Base-by-base conservation (phyloP, 192 early-diverging fungal genomes). In the Chytriomyces hyalinus region DNA sequence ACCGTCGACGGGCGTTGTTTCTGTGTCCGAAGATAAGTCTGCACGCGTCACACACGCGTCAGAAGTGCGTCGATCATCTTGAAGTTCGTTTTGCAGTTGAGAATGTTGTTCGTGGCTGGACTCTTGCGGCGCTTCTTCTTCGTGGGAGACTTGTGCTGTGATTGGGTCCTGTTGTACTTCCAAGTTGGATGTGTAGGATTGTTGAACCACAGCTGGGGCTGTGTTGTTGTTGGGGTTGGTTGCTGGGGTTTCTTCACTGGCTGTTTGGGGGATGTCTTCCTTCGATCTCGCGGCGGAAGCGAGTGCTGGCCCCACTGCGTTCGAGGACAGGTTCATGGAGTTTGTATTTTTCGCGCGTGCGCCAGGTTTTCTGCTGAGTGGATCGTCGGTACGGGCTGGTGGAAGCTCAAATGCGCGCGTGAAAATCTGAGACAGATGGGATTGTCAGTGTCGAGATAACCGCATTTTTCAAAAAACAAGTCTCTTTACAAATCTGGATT, bases 1-100 rank as follows among this genome's bases (percentile, higher is more conserved):
- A n/a, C 47, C 67, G 49, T 13, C 67, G 67, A 10, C 67, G n/a
- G 67, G 46, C 0, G 69, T 59, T 51, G 69, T 59, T 48, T 71
- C 51, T n/a, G n/a, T 53, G 50, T 71, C 51, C 53, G 53, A 20
- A 1, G 53, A n/a, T 4, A 57, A 20, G 20, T 57, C 20, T 4
- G 20, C 53, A 20, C 20, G 53, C 15, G 53, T 57, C 20, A 13
- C 53, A 57, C 10, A 7, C 49, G 69, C 47, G 49, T 28, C 69
- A 7, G 57, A 65, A 15, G 63, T 26, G 63, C 36, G 20, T 13
- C 26, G 20, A 26, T 0, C 63, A 11, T 65, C 63, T 22, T 13
- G 20, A 26, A 20, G 63, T 57, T 20, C 53, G 20, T 57, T 57
- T 13, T 20, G 13, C 53, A 20, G 1, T 2, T 36, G 15, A 50